phyloP scores from a whole-genome alignment of 2,329 filamentous ascomycete species.

The Cytospora piceicola region DNA sequence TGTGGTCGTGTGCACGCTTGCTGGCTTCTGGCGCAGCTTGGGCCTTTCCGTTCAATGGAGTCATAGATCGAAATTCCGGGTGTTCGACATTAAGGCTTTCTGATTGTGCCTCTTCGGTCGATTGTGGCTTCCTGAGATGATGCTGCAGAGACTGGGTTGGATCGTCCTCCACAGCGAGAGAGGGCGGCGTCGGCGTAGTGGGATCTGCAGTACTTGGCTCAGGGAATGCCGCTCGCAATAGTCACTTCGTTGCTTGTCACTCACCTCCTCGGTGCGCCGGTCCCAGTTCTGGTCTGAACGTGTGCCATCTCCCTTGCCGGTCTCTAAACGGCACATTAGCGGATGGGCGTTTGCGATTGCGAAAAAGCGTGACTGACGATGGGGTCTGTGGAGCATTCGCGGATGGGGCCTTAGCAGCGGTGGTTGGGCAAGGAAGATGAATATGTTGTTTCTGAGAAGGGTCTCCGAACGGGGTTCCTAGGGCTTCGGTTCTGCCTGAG shows the following conservation, averaged over 20 bases:
- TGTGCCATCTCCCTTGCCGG: constrained; percentile 1
- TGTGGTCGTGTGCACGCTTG: not conserved
- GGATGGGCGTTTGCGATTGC: not conserved
- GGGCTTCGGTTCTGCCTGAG: not conserved
- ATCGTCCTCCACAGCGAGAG: not conserved
- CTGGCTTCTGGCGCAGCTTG: not conserved
- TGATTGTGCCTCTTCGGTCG: not conserved
- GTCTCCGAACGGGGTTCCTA: not conserved
- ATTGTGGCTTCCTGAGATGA: not conserved
- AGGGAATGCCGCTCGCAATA: not conserved
- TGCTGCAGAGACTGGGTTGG: too few species aligned
- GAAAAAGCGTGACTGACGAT: not conserved
- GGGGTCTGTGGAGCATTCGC: not conserved
- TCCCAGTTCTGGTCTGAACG: not conserved
- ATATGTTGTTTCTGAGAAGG: not conserved
- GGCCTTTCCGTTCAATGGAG: not conserved
- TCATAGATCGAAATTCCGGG: not conserved
- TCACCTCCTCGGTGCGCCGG: not conserved
- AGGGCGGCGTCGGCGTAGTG: not conserved
- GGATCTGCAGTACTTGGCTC: not conserved
- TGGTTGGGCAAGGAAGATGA: not conserved
- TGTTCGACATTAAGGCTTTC: not conserved
- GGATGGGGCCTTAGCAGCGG: not conserved
- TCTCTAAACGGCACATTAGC: not conserved
- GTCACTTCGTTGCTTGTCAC: too few species aligned